Conservation (phyloP, 306 rosid species). For the Dalbergia cultrata region DNA sequence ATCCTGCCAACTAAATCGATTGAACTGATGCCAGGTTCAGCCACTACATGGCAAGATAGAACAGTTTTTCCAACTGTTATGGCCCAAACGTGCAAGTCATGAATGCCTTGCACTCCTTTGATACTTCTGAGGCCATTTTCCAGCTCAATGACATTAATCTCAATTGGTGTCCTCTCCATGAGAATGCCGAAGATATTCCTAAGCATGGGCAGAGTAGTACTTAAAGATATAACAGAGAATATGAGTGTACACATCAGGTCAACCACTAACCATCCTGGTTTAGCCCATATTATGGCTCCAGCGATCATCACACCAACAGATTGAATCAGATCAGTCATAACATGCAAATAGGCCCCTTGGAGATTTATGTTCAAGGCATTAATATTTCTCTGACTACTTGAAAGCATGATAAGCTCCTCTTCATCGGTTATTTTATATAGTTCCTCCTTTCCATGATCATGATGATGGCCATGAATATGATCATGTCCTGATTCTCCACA, state of each 20-base stretch:
- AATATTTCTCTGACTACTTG: constrained; percentile 47
- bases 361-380: constrained; percentile 70
- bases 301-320: constrained; percentile 95
- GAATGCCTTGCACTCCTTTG: constrained; percentile 74
- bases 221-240: constrained; percentile 75
- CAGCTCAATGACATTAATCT: constrained; percentile 62
- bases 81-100: constrained; percentile 90
- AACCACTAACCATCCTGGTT: constrained; percentile 78
- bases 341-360: constrained; percentile 96
- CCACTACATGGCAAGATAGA: constrained; percentile 76
- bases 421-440: constrained; percentile 50
- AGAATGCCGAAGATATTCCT: constrained; percentile 68
- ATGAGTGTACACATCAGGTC: constrained; percentile 81
- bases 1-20: constrained; percentile 60
- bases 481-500: constrained; percentile 30
- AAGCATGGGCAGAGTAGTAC: constrained; percentile 78
- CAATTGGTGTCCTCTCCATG: constrained; percentile 77
- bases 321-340: constrained; percentile 88
- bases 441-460: constrained; percentile 56
- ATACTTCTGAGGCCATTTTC: constrained; percentile 69
- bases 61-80: constrained; percentile 79
- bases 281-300: constrained; percentile 80
- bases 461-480: constrained; percentile 48
- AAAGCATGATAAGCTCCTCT: constrained; percentile 58
- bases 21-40: constrained; percentile 62